These are phyloP conservation scores for Chlamydomonas sphaeroides DNA, from an alignment of 139 green algal species.

Conservation along the genomic window DNA sequence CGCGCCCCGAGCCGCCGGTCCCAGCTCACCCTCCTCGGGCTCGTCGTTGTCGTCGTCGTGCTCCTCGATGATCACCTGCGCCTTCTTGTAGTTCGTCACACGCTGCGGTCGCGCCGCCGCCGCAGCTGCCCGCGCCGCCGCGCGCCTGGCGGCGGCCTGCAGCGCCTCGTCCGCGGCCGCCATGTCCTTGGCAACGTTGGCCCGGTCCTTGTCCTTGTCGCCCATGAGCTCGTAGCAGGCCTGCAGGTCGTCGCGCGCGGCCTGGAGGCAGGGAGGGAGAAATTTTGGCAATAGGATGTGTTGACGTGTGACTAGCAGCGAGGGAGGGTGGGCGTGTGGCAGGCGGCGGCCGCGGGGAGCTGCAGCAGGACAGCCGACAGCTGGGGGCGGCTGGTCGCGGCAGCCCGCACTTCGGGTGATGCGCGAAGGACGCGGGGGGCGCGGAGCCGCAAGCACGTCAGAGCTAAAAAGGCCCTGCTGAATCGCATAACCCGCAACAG, in stretches of 20 bases:
- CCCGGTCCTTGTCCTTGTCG: not conserved
- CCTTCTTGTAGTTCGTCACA: constrained; percentile 30
- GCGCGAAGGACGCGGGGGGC: too few relatives aligned
- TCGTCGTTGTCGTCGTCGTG: constrained; percentile 40
- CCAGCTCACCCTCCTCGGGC: constrained; percentile 1
- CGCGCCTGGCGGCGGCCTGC: not conserved
- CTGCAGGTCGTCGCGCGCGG: constrained; percentile 31
- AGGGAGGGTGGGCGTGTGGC: not conserved
- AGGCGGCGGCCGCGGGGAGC: too few relatives aligned
- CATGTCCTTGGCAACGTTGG: constrained; percentile 20
- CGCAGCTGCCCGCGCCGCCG: not conserved
- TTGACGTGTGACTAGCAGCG: too few relatives aligned
- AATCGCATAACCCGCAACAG: too few relatives aligned
- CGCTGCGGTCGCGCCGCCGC: constrained; percentile 23
- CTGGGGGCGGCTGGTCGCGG: too few relatives aligned
- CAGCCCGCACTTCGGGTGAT: too few relatives aligned
- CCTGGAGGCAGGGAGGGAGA: not conserved
- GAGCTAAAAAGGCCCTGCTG: too few relatives aligned
- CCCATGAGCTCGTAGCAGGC: constrained; percentile 16
- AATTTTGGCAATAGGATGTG: too few relatives aligned
- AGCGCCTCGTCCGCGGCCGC: not conserved
- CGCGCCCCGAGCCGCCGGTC: not conserved
- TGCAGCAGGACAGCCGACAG: too few relatives aligned
- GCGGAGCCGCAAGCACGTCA: too few relatives aligned
- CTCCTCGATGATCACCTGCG: constrained; percentile 40